These are phyloP conservation scores for Domatiomyces catenatus DNA, from an alignment of 2,329 filamentous ascomycete species.

Conservation along the genomic window DNA sequence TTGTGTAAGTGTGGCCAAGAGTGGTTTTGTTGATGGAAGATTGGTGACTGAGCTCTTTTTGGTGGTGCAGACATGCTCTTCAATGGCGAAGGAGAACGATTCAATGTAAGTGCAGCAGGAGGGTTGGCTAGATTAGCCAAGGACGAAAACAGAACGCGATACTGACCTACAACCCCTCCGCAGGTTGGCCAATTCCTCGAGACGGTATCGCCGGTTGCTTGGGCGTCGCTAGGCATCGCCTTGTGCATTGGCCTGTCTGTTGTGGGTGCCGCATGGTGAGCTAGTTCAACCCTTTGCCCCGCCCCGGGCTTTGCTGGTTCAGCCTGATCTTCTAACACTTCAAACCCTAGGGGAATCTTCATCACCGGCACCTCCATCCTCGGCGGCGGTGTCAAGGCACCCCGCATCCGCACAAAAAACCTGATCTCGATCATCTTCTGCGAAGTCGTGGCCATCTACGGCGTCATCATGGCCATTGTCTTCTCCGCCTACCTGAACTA, in stretches of 20 bases:
- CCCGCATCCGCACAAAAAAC: slow-evolving; percentile 98
- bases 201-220: slow-evolving; percentile 82
- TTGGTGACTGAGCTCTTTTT: slow-evolving; percentile 3
- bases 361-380: slow-evolving; percentile 96
- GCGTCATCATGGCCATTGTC: slow-evolving; percentile 98
- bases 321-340: neutral
- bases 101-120: slow-evolving; percentile 52
- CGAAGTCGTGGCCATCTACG: slow-evolving; percentile 98
- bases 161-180: slow-evolving; percentile 2
- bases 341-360: slow-evolving; percentile 79
- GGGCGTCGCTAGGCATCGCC: slow-evolving; percentile 78
- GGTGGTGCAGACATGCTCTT: slow-evolving; percentile 78
- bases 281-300: too few relatives aligned
- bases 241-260: slow-evolving; percentile 94
- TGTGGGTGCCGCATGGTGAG: slow-evolving; percentile 89
- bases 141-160: neutral
- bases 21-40: slow-evolving; percentile 1
- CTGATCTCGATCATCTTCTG: slow-evolving; percentile 99
- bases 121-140: neutral
- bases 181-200: slow-evolving; percentile 88
- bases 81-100: slow-evolving; percentile 84
- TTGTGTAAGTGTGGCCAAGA: slow-evolving; percentile 46
- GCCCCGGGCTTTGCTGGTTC: neutral
- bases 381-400: slow-evolving; percentile 88
- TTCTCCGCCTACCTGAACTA: slow-evolving; percentile 70